A percentile compares a stretch with the other conserved stretches of the same genome.
These are phyloP conservation scores for Trametes villosa DNA, from an alignment of 768 basidiomycete species.

Conservation along the genomic window DNA sequence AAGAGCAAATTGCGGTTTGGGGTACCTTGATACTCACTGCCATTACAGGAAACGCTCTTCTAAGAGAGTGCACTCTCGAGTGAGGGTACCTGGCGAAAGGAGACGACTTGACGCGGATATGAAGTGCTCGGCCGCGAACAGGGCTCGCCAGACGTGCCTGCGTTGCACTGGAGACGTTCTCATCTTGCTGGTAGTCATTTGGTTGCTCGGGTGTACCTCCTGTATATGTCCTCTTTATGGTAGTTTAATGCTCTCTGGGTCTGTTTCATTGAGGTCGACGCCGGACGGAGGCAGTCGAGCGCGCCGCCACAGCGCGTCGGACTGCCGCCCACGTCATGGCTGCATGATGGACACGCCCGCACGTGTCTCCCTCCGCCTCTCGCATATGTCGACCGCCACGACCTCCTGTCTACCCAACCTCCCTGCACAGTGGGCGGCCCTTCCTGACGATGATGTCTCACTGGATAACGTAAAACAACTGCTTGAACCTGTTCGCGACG, in stretches of 20 bases:
- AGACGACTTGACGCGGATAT: conserved; percentile 36
- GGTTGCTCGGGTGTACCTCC: conserved; percentile 2
- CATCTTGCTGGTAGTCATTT: conserved; percentile 12
- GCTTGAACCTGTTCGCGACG: conserved; percentile 59
- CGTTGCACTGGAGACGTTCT: conserved; percentile 11
- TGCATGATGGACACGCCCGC: conserved; percentile 11
- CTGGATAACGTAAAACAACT: conserved; percentile 48
- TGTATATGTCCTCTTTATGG: not conserved
- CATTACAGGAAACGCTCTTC: conserved; percentile 75
- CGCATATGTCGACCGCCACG: conserved; percentile 32
- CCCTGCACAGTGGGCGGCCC: conserved; percentile 51
- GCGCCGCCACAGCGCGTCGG: not conserved
- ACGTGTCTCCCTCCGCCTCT: conserved; percentile 28
- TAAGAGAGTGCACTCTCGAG: conserved; percentile 33
- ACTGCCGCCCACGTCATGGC: conserved; percentile 24
- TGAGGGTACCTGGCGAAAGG: not conserved
- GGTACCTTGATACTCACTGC: conserved; percentile 7
- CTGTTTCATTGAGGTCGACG: too few relatives aligned
- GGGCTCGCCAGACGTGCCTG: conserved; percentile 13
- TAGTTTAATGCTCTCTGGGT: not conserved
- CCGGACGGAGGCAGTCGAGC: not conserved
- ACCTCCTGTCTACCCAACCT: conserved; percentile 38
- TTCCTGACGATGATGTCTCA: conserved; percentile 63
- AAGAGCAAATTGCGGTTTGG: not conserved
- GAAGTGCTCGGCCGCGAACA: conserved; percentile 48